Evolutionary conservation across 2,329 filamentous ascomycete genomes (phyloP).

Genomic region (Sporothrix euskadiensis): DNA sequence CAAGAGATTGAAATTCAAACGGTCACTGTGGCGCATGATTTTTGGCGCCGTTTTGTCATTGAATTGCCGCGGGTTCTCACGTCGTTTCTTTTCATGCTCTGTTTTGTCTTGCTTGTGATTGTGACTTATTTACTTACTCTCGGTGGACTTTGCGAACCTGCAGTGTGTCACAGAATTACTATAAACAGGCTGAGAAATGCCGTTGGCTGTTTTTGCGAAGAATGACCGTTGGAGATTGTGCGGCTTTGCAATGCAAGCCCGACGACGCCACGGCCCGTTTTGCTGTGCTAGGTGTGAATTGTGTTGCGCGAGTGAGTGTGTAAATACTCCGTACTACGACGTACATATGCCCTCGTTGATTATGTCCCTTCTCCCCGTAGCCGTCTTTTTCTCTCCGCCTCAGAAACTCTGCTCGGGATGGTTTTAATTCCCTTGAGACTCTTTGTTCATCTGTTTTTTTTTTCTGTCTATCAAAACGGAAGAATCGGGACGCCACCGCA

Average conservation of each 20-base stretch:
- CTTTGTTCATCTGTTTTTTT: not conserved
- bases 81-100: not conserved
- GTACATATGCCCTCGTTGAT: not conserved
- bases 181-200: not conserved
- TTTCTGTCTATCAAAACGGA: not conserved
- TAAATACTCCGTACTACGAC: not conserved
- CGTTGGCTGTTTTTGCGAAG: not conserved
- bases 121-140: not conserved
- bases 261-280: not conserved
- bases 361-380: not conserved
- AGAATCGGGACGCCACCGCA: not conserved
- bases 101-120: not conserved
- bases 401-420: not conserved
- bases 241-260: not conserved
- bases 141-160: not conserved
- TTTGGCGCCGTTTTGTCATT: not conserved
- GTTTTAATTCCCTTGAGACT: not conserved
- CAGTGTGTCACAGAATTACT: not conserved
- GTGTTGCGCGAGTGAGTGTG: not conserved
- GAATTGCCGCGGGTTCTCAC: not conserved
- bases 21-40: not conserved
- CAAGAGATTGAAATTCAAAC: not conserved
- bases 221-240: constrained; percentile 1
- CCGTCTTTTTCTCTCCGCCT: not conserved
- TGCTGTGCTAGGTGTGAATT: not conserved